Base-by-base conservation (phyloP, 192 early-diverging fungal species). In the Coemansia sp. region DNA sequence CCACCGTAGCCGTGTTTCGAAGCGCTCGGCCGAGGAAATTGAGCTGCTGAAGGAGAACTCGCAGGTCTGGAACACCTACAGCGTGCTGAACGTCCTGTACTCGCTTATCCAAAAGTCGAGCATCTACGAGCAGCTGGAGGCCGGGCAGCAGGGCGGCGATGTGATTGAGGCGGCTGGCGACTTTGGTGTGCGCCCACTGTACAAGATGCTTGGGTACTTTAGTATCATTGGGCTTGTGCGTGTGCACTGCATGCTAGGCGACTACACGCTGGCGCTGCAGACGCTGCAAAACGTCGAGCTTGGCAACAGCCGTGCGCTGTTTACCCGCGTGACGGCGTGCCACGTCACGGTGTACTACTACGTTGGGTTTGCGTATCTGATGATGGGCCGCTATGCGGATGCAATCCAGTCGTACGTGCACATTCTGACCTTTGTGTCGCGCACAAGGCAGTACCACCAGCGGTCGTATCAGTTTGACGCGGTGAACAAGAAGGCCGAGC, bases 301-400 rank as follows among this genome's bases (percentile, higher is more conserved):
- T 65, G 89, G 90, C 86, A 95, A 94, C 83, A 94, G 90, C 58
- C 83, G 90, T 80, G 94, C 92, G 21, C 88, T 97, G 63, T 97
- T 95, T 84, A 90, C 95, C 18, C 88, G 96, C 41, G 95, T 98
- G 6, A 95, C 94, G n/a, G 94, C 94, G 6, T 96, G 96, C 86
- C 94, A 98, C 72, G 94, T 98, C 40, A 95, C 95, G 18, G 93
- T 94, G 10, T 97, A 93, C 87, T 98, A 98, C 85, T 96, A 97
- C 82, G 92, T 96, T 41, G 96, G 94, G 46, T 97, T 98, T 75
- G 88, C 94, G 40, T 98, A 97, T 86, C 89, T 96, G 92, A 98
- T 98, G 96, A 93, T 97, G 94, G 85, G 94, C 52, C 86, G 96
- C 68, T 98, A 96, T 72, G 88, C 94, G 45, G 96, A 98, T 72